These are phyloP conservation scores for Alternaria arbusti DNA, from an alignment of 2,329 filamentous ascomycete species.

Conservation along the genomic window DNA sequence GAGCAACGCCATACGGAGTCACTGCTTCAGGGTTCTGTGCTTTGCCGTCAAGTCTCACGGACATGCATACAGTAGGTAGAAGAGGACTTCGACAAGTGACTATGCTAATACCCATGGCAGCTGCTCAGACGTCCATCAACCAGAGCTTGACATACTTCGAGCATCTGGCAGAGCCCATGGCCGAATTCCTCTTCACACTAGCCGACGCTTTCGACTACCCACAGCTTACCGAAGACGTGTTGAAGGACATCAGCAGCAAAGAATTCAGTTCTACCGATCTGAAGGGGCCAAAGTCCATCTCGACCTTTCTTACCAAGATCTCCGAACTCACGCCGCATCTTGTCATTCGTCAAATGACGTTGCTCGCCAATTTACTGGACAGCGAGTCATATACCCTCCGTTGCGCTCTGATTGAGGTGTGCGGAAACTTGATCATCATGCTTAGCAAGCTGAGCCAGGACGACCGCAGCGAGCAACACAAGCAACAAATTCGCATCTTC, in stretches of 20 bases:
- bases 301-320: constrained; percentile 88
- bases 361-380: constrained; percentile 91
- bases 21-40: constrained; percentile 95
- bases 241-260: constrained; percentile 94
- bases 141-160: constrained; percentile 98
- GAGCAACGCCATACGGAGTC: constrained; percentile 87
- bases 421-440: constrained; percentile 90
- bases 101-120: constrained; percentile 54
- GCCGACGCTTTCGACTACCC: constrained; percentile 98
- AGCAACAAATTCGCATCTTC: constrained; percentile 93
- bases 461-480: constrained; percentile 89
- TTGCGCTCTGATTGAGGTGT: constrained; percentile 94
- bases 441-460: constrained; percentile 80
- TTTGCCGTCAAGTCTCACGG: constrained; percentile 98
- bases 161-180: constrained; percentile 98
- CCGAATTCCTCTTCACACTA: constrained; percentile 94
- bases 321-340: constrained; percentile 90
- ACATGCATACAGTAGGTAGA: constrained; percentile 84
- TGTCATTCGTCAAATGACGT: constrained; percentile 97
- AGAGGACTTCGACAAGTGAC: too few species aligned
- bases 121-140: constrained; percentile 95
- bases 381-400: constrained; percentile 96
- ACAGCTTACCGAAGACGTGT: constrained; percentile 89
- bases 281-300: constrained; percentile 94
- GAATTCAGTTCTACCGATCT: constrained; percentile 98